These are phyloP conservation scores for Cenchrus purpureus DNA, from an alignment of 176 grass and related monocot genomes.

Conservation along the genomic window DNA sequence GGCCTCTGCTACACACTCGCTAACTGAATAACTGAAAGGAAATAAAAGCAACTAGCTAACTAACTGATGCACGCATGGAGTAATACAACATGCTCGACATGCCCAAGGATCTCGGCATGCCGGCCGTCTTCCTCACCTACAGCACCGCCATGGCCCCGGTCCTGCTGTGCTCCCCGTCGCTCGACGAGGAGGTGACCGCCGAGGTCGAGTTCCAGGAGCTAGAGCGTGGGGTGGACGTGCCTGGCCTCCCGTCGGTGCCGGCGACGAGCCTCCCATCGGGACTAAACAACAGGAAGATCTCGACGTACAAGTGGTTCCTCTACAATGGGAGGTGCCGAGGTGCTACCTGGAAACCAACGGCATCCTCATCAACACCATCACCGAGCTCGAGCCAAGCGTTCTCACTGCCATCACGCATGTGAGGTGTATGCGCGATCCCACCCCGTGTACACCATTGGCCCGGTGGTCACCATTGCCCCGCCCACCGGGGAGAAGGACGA, in stretches of 20 bases:
- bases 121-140: slow-evolving; percentile 42
- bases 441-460: slow-evolving; percentile 50
- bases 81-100: slow-evolving; percentile 25
- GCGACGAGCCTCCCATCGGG: slow-evolving; percentile 29
- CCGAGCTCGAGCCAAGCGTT: slow-evolving; percentile 38
- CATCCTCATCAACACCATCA: slow-evolving; percentile 52
- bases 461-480: neutral
- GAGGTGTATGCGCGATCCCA: neutral
- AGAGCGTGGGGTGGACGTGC: slow-evolving; percentile 28
- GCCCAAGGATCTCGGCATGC: slow-evolving; percentile 44
- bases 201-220: slow-evolving; percentile 35
- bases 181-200: slow-evolving; percentile 35
- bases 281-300: slow-evolving; percentile 29
- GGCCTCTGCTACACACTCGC: no score
- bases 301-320: slow-evolving; percentile 40
- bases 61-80: no score
- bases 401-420: slow-evolving; percentile 30
- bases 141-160: slow-evolving; percentile 20
- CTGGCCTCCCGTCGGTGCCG: slow-evolving; percentile 47
- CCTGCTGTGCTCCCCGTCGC: slow-evolving; percentile 35
- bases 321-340: slow-evolving; percentile 30
- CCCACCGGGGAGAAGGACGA: slow-evolving; percentile 16
- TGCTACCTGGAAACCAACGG: slow-evolving; percentile 34
- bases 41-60: no score
- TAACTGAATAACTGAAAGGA: no score